Base-by-base conservation (phyloP, 768 basidiomycete species). In the Amanita thiersii region DNA sequence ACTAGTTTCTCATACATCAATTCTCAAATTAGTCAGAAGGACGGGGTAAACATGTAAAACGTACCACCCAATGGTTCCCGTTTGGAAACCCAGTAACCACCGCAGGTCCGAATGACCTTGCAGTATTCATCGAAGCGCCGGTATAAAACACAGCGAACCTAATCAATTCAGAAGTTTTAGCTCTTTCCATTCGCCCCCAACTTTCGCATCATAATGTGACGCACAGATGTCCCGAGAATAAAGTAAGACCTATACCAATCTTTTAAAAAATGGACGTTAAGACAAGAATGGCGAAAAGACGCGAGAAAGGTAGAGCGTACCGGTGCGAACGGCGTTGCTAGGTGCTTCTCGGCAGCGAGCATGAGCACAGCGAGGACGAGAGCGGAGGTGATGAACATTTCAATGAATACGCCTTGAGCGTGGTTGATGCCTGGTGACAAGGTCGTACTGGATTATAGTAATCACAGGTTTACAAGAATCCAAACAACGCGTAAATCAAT, bases 271-370 rank as follows among this genome's bases (percentile, higher is more conserved):
- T 32, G 42, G 21, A 39, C 37, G 26, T 30, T 1, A 1, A 14
- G 37, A 9, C 10, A 26, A 20, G n/a, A 24, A 5, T 17, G 37
- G 32, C 20, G 32, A 7, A 30, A 31, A 30, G 8, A 20, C 3
- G 12, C 18, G 20, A 31, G 11, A 14, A 9, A 14, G 11, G 0
- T 8, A 15, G 30, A 52, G 37, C 60, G 33, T 47, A 79, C 77
- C n/a, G 81, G 81, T 14, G 80, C 80, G 50, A 82, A 79, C 0
- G 81, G 75, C 1, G 80, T 83, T 2, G 66, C 64, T 19, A 64
- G 60, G 49, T 81, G 81, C 57, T 83, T 83, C 58, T 83, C 82
- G 11, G 75, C 77, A 3, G 82, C 81, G 18, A 84, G 56, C 79
- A 84, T 82, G 47, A 83, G 70, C n/a, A 82, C 77, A 4, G 81